Evolutionary conservation across 805 yeast species (phyloP).

Genomic region (Schwanniomyces yamadae): DNA sequence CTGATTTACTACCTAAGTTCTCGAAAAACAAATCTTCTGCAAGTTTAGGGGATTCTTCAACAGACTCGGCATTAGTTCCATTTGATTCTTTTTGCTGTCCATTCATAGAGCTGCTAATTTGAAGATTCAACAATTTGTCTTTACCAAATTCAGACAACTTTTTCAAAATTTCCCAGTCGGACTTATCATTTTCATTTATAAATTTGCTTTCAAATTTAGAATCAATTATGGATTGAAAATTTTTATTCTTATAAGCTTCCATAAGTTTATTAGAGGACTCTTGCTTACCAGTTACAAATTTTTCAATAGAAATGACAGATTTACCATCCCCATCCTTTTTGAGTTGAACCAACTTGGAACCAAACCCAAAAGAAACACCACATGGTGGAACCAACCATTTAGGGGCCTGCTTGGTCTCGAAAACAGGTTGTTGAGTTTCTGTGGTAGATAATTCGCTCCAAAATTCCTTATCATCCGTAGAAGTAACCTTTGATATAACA

Average conservation of each 20-base stretch:
- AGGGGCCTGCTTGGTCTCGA: conserved; percentile 79
- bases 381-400: conserved; percentile 77
- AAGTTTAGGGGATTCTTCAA: conserved; percentile 4
- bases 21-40: conserved; percentile 31
- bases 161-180: conserved; percentile 67
- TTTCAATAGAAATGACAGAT: conserved; percentile 44
- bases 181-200: conserved; percentile 38
- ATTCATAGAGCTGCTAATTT: conserved; percentile 1
- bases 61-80: too few relatives aligned
- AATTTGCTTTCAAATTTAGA: conserved; percentile 44
- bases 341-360: conserved; percentile 77
- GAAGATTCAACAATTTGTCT: conserved; percentile 43
- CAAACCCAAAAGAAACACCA: conserved; percentile 85
- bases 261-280: conserved; percentile 43
- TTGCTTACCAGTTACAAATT: conserved; percentile 38
- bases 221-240: conserved; percentile 55
- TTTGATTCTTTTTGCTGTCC: conserved; percentile 9
- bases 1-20: conserved; percentile 28
- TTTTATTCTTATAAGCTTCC: conserved; percentile 55
- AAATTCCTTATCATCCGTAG: conserved; percentile 68
- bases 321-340: conserved; percentile 38
- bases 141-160: conserved; percentile 52
- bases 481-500: conserved; percentile 39
- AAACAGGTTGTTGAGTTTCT: conserved; percentile 71
- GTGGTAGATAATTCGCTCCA: conserved; percentile 76